A percentile compares a stretch with the other conserved stretches of the same genome.
Conservation (phyloP, 2,329 filamentous ascomycete species). For the Cytospora paraplurivora region DNA sequence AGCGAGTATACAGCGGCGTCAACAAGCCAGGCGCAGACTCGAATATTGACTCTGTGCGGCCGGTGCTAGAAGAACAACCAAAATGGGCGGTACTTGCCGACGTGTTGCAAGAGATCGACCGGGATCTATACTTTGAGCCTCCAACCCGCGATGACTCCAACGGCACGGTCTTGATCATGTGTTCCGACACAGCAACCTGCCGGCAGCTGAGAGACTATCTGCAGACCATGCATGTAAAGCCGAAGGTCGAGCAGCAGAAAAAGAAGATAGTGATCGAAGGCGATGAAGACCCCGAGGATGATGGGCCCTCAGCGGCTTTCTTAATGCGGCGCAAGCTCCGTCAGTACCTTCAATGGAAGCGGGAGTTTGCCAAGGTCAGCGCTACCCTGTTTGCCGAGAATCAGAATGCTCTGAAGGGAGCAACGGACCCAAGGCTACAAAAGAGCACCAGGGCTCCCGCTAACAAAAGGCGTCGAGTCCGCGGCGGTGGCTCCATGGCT, state of each 20-base stretch:
- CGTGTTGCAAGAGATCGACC: constrained; percentile 89
- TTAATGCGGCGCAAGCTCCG: constrained; percentile 90
- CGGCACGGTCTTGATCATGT: constrained; percentile 95
- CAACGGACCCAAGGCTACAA: constrained; percentile 58
- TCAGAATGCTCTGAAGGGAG: constrained; percentile 72
- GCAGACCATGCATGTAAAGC: constrained; percentile 81
- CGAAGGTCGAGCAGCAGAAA: constrained; percentile 49
- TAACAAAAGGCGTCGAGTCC: constrained; percentile 83
- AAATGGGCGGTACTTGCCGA: constrained; percentile 93
- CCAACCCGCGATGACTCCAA: constrained; percentile 78
- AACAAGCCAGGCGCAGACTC: constrained; percentile 55
- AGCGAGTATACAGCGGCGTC: constrained; percentile 78
- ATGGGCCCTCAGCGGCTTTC: constrained; percentile 72
- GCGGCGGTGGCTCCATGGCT: constrained; percentile 71
- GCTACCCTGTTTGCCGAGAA: constrained; percentile 77
- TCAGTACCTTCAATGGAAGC: constrained; percentile 88
- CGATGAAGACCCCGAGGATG: constrained; percentile 50
- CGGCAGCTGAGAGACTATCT: constrained; percentile 88
- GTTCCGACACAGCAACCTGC: constrained; percentile 81
- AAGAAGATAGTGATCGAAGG: constrained; percentile 38
- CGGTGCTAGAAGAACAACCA: constrained; percentile 85
- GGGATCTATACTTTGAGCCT: constrained; percentile 84
- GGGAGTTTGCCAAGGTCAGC: constrained; percentile 83
- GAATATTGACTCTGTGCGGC: constrained; percentile 65
- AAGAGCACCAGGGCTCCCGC: constrained; percentile 67